These are phyloP conservation scores for Penicillium sp. DNA, from an alignment of 2,329 filamentous ascomycete species.

Conservation along the genomic window DNA sequence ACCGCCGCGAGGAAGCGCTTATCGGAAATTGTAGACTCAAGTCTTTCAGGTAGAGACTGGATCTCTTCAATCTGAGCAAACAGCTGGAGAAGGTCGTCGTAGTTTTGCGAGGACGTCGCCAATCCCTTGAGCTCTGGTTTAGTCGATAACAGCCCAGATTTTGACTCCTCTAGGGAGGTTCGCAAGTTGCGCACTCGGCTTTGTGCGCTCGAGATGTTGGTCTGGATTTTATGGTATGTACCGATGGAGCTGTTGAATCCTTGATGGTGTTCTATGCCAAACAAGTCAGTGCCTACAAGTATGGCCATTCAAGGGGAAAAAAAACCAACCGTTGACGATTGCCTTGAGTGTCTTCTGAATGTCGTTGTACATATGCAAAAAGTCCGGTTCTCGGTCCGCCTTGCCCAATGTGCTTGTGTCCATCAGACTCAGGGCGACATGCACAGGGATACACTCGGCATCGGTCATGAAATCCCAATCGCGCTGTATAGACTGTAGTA, in stretches of 20 bases:
- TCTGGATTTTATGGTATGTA: conserved; percentile 97
- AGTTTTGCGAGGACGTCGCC: conserved; percentile 81
- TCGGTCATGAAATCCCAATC: conserved; percentile 93
- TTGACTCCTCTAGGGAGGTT: conserved; percentile 76
- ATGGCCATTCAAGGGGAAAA: not conserved
- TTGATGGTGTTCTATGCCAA: conserved; percentile 76
- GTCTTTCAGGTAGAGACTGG: conserved; percentile 81
- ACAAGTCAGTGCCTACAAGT: not conserved
- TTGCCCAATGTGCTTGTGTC: conserved; percentile 91
- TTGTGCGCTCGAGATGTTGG: conserved; percentile 85
- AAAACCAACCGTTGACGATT: conserved; percentile 72
- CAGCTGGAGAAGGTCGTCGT: conserved; percentile 83
- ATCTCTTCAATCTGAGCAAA: conserved; percentile 84
- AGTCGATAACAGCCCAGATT: conserved; percentile 75
- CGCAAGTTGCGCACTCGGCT: conserved; percentile 78
- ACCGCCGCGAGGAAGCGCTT: conserved; percentile 93
- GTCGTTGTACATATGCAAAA: conserved; percentile 77
- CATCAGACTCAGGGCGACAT: conserved; percentile 90
- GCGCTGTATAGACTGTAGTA: conserved; percentile 77
- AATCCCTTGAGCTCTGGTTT: conserved; percentile 90
- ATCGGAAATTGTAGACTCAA: conserved; percentile 92
- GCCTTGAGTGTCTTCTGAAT: conserved; percentile 90
- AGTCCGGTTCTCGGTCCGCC: conserved; percentile 82
- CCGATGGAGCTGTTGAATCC: conserved; percentile 99
- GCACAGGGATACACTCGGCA: conserved; percentile 85